Base-by-base conservation (phyloP, 805 yeast genomes). In the Scheffersomyces coipomensis region DNA sequence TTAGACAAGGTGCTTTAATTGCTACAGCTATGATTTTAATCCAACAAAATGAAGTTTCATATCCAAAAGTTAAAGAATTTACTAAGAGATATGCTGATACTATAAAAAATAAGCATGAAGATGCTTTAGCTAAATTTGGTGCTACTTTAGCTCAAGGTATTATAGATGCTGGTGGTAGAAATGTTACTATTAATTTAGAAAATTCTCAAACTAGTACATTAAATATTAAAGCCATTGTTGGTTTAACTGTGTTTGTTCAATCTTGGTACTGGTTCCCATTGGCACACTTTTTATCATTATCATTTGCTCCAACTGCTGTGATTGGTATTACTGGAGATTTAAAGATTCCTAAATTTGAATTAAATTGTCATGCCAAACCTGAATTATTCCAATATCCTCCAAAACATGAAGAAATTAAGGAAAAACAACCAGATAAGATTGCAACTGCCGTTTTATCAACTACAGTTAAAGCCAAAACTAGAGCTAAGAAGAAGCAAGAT, bases 261-360 rank as follows among this genome's bases (percentile, higher is more conserved):
- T 87, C 86, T 58, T 93, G 99, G 99, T 88, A 89, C 66, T 93
- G 99, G 99, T 93, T 83, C 80, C 99, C 99, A 43, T 75, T 90
- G 42, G 80, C 97, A 1, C 98, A 93, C 65, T 93, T 93, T 70
- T 69, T 93, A 53, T 83, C 95, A 15, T 76, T 93, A 49, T 88
- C 97, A 25, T 90, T 90, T 66, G 78, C 93, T 7, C 97, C 99
- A 38, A 93, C 98, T 2, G 80, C 95, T 5, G 77, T 91, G 16
- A 81, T 88, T 49, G 97, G 96, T 48, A 86, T 93, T 10, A 81
- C 83, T 41, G 53, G 52, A 21, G 96, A 90, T 62, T 75, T 91
- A 61, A 83, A 83, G 60, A 83, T 88, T 44, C 98, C 99, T 22
- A 78, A 86, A 56, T 82, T 93, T 56, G 79, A 81, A 33, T 70